Conservation (phyloP, 2,329 filamentous ascomycete genomes). For the Dactylonectria macrodidyma region DNA sequence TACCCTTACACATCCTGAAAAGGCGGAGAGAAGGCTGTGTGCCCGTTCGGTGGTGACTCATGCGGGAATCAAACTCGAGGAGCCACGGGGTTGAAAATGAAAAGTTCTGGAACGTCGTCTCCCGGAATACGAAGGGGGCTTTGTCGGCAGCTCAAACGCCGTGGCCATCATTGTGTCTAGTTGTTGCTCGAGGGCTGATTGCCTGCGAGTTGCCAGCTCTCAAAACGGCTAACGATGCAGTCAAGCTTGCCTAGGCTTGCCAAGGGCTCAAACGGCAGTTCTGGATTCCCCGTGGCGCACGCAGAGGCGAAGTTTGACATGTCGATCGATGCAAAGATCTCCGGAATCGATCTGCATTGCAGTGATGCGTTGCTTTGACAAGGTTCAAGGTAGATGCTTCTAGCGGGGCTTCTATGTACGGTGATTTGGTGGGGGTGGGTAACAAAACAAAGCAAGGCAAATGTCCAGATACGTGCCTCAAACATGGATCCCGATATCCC, state of each 20-base stretch:
- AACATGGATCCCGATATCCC: too few relatives aligned
- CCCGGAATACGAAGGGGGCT: slow-evolving; percentile 32
- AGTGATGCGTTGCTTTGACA: slow-evolving; percentile 39
- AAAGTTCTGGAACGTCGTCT: slow-evolving; percentile 45
- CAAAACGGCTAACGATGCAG: slow-evolving; percentile 41
- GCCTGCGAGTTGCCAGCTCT: slow-evolving; percentile 42
- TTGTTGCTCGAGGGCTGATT: slow-evolving; percentile 33
- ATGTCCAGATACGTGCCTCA: slow-evolving; percentile 19
- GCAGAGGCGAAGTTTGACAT: slow-evolving; percentile 40
- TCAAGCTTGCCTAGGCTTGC: slow-evolving; percentile 32
- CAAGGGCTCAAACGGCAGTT: slow-evolving; percentile 34
- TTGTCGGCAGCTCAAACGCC: slow-evolving; percentile 12
- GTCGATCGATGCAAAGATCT: slow-evolving; percentile 41
- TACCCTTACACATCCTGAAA: slow-evolving; percentile 1
- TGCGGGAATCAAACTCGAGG: slow-evolving; percentile 36
- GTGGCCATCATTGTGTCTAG: slow-evolving; percentile 11
- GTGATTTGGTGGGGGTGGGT: slow-evolving; percentile 34
- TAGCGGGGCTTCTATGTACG: slow-evolving; percentile 36
- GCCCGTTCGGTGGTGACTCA: slow-evolving; percentile 26
- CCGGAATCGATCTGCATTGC: slow-evolving; percentile 37
- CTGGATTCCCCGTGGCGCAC: slow-evolving; percentile 26
- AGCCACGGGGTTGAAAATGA: slow-evolving; percentile 37
- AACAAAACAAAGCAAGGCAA: slow-evolving; percentile 36
- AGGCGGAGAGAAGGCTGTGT: slow-evolving; percentile 26
- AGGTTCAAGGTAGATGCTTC: slow-evolving; percentile 24